Percentiles rank a stretch among this genome's conserved stretches.
Conservation (phyloP, 345 rosid species). For the Eucalyptus grandis region DNA sequence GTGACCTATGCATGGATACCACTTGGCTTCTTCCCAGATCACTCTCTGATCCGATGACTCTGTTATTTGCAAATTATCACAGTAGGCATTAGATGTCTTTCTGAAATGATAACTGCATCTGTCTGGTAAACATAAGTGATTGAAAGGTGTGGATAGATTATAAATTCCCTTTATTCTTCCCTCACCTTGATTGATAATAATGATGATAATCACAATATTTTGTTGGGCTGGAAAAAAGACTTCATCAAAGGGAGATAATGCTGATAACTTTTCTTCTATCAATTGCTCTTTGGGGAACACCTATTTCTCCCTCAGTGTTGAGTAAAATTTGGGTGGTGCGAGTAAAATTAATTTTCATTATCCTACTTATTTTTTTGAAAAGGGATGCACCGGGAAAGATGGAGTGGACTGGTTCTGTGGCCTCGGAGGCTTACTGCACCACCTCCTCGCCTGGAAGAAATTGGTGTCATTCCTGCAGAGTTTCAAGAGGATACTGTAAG, state of each 20-base stretch:
- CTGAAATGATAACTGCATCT: neutral
- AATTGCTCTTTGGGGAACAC: neutral
- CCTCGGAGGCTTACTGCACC: slow-evolving; percentile 64
- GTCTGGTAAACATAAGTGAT: neutral
- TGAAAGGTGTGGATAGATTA: neutral
- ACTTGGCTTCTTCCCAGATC: neutral
- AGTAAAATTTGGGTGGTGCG: neutral
- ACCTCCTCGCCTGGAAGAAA: slow-evolving; percentile 76
- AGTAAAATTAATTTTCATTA: neutral
- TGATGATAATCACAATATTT: neutral
- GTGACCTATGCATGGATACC: neutral
- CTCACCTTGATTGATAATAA: neutral
- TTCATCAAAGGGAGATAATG: neutral
- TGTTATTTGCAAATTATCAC: neutral
- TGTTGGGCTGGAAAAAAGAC: neutral
- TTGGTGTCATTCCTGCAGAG: slow-evolving; percentile 49
- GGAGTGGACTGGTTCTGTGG: slow-evolving; percentile 75
- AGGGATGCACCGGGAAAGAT: slow-evolving; percentile 78
- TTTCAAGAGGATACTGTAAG: slow-evolving; percentile 67
- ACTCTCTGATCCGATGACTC: neutral
- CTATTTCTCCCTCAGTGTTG: neutral
- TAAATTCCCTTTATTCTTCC: neutral
- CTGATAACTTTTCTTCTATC: neutral
- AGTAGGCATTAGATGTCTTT: neutral
- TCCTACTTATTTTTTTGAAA: neutral